These are phyloP conservation scores for Penicillium polonicum DNA, from an alignment of 2,329 filamentous ascomycete genomes.

Conservation along the genomic window DNA sequence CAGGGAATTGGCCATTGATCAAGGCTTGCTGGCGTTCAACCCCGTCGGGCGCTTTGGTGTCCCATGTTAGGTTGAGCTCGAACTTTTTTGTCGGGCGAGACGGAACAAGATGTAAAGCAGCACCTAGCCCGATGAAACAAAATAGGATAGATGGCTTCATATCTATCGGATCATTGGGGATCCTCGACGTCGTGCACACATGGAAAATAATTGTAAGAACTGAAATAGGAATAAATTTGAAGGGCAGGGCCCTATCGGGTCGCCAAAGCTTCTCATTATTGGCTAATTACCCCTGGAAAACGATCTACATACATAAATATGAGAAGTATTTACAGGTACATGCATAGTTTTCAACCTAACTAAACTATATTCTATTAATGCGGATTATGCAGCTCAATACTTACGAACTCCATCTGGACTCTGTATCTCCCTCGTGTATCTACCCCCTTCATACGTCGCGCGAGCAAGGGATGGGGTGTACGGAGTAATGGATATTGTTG, in stretches of 20 bases:
- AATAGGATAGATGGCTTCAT: not conserved
- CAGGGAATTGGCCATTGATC: constrained; percentile 32
- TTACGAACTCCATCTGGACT: too few species aligned
- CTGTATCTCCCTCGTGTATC: too few species aligned
- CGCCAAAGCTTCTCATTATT: too few species aligned
- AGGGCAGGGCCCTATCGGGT: too few species aligned
- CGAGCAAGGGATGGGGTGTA: not conserved
- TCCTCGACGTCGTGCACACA: not conserved
- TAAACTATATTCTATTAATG: too few species aligned
- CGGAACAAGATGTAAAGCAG: not conserved
- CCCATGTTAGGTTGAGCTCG: constrained; percentile 35
- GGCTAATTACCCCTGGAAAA: too few species aligned
- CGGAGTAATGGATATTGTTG: not conserved
- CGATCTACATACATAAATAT: too few species aligned
- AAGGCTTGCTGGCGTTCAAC: constrained; percentile 29
- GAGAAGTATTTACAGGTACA: too few species aligned
- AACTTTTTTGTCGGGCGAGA: constrained; percentile 14
- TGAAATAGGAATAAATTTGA: not conserved
- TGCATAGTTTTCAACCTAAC: too few species aligned
- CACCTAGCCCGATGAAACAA: not conserved
- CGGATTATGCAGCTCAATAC: too few species aligned
- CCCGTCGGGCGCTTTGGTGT: constrained; percentile 29
- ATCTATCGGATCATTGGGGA: not conserved
- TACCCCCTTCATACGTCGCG: not conserved
- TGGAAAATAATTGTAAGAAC: not conserved